Conservation (phyloP, 2,329 filamentous ascomycete genomes). For the Alternaria alternata region DNA sequence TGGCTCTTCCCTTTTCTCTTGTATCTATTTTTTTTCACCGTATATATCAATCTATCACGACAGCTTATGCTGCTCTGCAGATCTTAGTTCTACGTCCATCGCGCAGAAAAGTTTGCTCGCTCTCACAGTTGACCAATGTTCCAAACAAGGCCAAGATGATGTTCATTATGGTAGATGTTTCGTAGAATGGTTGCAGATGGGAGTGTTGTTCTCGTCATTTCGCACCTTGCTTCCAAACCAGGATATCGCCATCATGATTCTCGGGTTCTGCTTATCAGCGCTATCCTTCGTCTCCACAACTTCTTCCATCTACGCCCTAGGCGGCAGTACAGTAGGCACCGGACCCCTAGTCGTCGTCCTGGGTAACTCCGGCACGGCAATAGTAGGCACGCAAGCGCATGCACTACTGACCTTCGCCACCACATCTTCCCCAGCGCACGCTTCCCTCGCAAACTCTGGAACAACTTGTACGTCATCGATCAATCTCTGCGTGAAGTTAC, state of each 20-base stretch:
- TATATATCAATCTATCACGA: background rate
- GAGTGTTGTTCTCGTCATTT: background rate
- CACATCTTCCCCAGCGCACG: constrained; percentile 21
- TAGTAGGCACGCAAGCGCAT: constrained; percentile 35
- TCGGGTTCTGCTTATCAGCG: background rate
- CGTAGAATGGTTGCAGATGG: background rate
- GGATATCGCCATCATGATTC: too few relatives aligned
- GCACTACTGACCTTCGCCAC: constrained; percentile 37
- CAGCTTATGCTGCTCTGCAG: background rate
- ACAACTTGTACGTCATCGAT: constrained; percentile 23
- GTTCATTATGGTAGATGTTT: too few relatives aligned
- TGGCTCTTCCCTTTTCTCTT: background rate
- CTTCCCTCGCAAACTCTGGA: constrained; percentile 28
- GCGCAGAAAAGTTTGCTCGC: background rate
- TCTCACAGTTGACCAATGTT: background rate
- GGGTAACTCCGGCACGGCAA: constrained; percentile 32
- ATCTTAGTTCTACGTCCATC: background rate
- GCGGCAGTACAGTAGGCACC: constrained; percentile 38
- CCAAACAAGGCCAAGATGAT: background rate
- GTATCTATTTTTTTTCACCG: background rate
- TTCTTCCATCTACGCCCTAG: constrained; percentile 14
- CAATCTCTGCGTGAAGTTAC: constrained; percentile 26
- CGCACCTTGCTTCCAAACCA: background rate
- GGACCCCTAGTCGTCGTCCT: constrained; percentile 33
- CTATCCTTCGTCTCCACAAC: background rate